Evolutionary conservation across 495 filamentous ascomycete species (phyloP).

Genomic region (Xylaria flabelliformis): DNA sequence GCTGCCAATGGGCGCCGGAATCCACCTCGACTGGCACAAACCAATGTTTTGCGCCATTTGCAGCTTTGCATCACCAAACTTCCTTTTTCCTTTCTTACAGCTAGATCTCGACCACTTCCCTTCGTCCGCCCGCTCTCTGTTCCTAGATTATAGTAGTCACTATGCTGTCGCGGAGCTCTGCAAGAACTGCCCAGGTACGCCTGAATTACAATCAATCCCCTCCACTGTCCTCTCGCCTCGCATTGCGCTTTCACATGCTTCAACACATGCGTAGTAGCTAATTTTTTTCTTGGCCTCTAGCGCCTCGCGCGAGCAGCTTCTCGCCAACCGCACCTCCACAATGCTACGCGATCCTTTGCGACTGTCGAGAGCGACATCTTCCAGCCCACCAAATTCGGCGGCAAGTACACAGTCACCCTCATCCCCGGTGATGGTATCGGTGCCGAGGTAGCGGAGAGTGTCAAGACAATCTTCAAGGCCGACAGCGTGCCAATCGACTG

Average conservation of each 20-base stretch:
- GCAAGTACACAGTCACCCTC: slow-evolving; percentile 98
- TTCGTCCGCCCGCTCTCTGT: slow-evolving; percentile 22
- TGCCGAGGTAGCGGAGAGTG: slow-evolving; percentile 95
- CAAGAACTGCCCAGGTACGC: slow-evolving; percentile 55
- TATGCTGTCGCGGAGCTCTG: slow-evolving; percentile 69
- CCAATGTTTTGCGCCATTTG: slow-evolving; percentile 44
- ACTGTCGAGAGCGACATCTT: slow-evolving; percentile 88
- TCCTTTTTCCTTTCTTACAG: slow-evolving; percentile 26
- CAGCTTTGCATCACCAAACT: slow-evolving; percentile 28
- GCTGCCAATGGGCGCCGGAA: slow-evolving; percentile 26
- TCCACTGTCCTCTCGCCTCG: slow-evolving; percentile 34
- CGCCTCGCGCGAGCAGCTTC: slow-evolving; percentile 63
- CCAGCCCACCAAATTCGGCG: slow-evolving; percentile 98
- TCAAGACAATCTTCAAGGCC: slow-evolving; percentile 99
- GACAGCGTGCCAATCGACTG: slow-evolving; percentile 98
- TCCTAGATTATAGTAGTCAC: slow-evolving; percentile 21
- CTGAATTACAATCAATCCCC: background rate
- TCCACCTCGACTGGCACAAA: slow-evolving; percentile 25
- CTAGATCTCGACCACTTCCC: slow-evolving; percentile 11
- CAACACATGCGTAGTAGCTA: slow-evolving; percentile 30
- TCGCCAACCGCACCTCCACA: slow-evolving; percentile 52
- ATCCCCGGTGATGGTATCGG: slow-evolving; percentile 99
- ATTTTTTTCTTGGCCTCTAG: slow-evolving; percentile 42
- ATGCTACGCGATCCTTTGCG: slow-evolving; percentile 62
- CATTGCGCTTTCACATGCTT: slow-evolving; percentile 40